Conservation (phyloP, 2,329 filamentous ascomycete genomes). For the Neofusicoccum umdonicola region DNA sequence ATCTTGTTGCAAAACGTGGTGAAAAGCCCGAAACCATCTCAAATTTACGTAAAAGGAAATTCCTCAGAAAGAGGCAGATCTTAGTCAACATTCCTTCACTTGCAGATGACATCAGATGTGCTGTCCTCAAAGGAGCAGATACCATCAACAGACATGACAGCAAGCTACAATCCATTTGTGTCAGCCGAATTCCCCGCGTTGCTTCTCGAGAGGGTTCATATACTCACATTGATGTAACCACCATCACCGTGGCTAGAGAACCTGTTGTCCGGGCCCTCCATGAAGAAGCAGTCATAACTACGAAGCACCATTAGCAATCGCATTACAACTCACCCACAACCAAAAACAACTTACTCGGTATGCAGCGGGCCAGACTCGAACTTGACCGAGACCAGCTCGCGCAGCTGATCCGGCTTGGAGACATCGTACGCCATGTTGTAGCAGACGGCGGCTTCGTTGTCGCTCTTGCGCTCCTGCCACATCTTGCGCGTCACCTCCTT, state of each 20-base stretch:
- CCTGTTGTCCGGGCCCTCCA: not conserved
- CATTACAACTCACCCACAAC: not conserved
- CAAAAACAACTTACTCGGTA: not conserved
- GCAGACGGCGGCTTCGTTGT: not conserved
- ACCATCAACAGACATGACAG: too few relatives aligned
- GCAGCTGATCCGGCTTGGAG: not conserved
- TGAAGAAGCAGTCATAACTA: conserved; percentile 3
- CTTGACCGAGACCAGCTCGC: not conserved
- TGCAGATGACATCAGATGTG: too few relatives aligned
- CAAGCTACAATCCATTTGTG: too few relatives aligned
- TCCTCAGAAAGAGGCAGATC: too few relatives aligned
- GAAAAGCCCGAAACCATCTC: too few relatives aligned
- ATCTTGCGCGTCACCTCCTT: not conserved
- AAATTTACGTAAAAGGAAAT: too few relatives aligned
- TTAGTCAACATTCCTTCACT: too few relatives aligned
- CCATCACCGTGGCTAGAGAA: not conserved
- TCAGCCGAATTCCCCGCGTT: too few relatives aligned
- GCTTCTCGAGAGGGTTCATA: too few relatives aligned
- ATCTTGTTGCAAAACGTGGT: too few relatives aligned
- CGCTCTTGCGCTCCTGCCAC: not conserved
- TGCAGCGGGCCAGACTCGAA: not conserved
- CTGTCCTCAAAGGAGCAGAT: too few relatives aligned
- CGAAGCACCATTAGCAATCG: not conserved
- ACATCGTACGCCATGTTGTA: not conserved
- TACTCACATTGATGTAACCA: not conserved